These are phyloP conservation scores for Leucaena leucocephala DNA, from an alignment of 306 rosid genomes.

Conservation along the genomic window DNA sequence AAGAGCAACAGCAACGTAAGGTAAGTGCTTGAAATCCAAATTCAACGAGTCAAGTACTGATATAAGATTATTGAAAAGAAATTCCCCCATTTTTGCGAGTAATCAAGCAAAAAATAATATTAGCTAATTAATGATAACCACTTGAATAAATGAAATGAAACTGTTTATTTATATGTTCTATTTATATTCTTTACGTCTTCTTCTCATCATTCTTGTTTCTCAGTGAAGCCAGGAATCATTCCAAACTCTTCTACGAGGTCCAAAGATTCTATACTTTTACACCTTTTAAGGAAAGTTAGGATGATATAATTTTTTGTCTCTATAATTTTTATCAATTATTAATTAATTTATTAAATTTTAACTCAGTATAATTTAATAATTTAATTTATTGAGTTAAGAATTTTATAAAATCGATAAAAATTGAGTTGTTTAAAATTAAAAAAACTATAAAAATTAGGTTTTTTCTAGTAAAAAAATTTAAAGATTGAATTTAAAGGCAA, in stretches of 20 bases:
- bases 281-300: not conserved
- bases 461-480: no score
- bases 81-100: slow-evolving; percentile 34
- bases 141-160: not conserved
- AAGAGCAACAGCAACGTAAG: slow-evolving; percentile 41
- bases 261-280: not conserved
- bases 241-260: slow-evolving; percentile 25
- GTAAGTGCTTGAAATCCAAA: slow-evolving; percentile 29
- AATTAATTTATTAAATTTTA: no score
- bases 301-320: no score
- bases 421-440: no score
- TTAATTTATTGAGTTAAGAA: no score
- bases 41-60: slow-evolving; percentile 26
- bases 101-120: not conserved
- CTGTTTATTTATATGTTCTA: no score
- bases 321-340: no score
- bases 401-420: no score
- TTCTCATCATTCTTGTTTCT: not conserved
- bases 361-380: no score
- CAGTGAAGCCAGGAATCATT: slow-evolving; percentile 47
- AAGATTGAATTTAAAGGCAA: no score
- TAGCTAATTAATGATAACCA: not conserved
- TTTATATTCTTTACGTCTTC: slow-evolving; percentile 28
- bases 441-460: no score
- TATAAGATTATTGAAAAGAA: slow-evolving; percentile 36